These are phyloP conservation scores for Phytophthora cactorum DNA, from an alignment of 352 stramenopile genomes.

Conservation along the genomic window DNA sequence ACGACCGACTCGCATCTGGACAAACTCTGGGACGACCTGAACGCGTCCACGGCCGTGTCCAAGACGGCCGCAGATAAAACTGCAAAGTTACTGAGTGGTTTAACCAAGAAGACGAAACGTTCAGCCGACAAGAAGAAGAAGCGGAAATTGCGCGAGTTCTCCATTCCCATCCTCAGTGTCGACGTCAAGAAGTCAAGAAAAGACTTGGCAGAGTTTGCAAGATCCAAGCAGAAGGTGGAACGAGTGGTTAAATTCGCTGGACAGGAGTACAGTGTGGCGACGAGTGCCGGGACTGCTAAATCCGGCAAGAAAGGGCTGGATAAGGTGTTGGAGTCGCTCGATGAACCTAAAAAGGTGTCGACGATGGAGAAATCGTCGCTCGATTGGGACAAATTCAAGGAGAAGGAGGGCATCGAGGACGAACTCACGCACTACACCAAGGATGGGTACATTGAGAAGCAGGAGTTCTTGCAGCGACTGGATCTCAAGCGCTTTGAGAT, in stretches of 20 bases:
- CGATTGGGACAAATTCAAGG: slow-evolving; percentile 97
- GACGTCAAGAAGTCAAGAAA: slow-evolving; percentile 60
- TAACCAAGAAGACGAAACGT: slow-evolving; percentile 60
- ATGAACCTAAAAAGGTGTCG: slow-evolving; percentile 91
- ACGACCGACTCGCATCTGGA: slow-evolving; percentile 44
- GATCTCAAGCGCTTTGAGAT: slow-evolving; percentile 91
- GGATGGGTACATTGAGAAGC: slow-evolving; percentile 94
- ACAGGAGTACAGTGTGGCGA: slow-evolving; percentile 68
- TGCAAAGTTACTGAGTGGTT: slow-evolving; percentile 56
- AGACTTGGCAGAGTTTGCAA: slow-evolving; percentile 43
- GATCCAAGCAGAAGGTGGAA: slow-evolving; percentile 44
- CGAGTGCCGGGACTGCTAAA: slow-evolving; percentile 3
- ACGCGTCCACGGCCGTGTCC: slow-evolving; percentile 64
- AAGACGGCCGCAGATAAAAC: slow-evolving; percentile 48
- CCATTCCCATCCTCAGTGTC: slow-evolving; percentile 72
- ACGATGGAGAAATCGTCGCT: slow-evolving; percentile 95
- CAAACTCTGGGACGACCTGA: slow-evolving; percentile 72
- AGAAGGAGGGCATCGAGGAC: slow-evolving; percentile 91
- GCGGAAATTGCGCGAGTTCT: slow-evolving; percentile 74
- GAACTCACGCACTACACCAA: slow-evolving; percentile 94
- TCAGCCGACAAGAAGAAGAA: slow-evolving; percentile 48
- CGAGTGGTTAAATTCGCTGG: slow-evolving; percentile 88
- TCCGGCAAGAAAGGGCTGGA: slow-evolving; percentile 65
- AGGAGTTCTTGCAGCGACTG: slow-evolving; percentile 94
- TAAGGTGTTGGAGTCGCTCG: slow-evolving; percentile 84